A percentile compares a stretch with the other conserved stretches of the same genome.
Conservation (phyloP, 129 eudicot genomes). For the Artemisia argyi region DNA sequence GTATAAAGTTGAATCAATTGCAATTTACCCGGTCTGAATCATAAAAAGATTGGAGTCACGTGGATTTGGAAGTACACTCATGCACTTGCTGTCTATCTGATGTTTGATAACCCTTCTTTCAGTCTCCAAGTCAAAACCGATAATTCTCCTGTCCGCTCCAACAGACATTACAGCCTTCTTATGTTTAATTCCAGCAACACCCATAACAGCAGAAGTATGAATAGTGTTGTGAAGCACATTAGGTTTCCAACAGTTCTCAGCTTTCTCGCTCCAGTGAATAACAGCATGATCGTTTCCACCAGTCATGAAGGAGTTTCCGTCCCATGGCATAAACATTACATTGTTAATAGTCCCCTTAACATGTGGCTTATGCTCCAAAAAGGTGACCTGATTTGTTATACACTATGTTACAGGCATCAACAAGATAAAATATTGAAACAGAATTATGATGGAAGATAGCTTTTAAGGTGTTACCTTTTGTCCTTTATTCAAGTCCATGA, state of each 20-base stretch:
- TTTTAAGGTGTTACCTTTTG: slow-evolving; percentile 46
- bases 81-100: slow-evolving; percentile 90
- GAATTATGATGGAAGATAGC: neutral
- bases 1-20: neutral
- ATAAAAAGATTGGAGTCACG: slow-evolving; percentile 89
- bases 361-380: slow-evolving; percentile 76
- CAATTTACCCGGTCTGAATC: slow-evolving; percentile 87
- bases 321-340: slow-evolving; percentile 95
- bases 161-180: slow-evolving; percentile 76
- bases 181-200: slow-evolving; percentile 91
- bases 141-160: slow-evolving; percentile 84
- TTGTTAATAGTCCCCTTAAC: slow-evolving; percentile 77
- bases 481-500: slow-evolving; percentile 63
- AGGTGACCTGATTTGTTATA: slow-evolving; percentile 5
- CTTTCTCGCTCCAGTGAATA: slow-evolving; percentile 69
- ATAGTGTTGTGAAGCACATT: slow-evolving; percentile 58
- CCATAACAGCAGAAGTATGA: slow-evolving; percentile 97
- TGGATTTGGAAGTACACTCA: slow-evolving; percentile 94
- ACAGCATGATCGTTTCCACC: slow-evolving; percentile 97
- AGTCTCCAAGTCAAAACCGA: slow-evolving; percentile 64
- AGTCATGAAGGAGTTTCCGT: slow-evolving; percentile 63
- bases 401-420: slow-evolving; percentile 36
- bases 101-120: slow-evolving; percentile 81
- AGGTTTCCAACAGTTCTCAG: slow-evolving; percentile 69
- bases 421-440: neutral